Conservation (phyloP, 1,284 basidiomycete genomes). For the Kwoniella shivajii region DNA sequence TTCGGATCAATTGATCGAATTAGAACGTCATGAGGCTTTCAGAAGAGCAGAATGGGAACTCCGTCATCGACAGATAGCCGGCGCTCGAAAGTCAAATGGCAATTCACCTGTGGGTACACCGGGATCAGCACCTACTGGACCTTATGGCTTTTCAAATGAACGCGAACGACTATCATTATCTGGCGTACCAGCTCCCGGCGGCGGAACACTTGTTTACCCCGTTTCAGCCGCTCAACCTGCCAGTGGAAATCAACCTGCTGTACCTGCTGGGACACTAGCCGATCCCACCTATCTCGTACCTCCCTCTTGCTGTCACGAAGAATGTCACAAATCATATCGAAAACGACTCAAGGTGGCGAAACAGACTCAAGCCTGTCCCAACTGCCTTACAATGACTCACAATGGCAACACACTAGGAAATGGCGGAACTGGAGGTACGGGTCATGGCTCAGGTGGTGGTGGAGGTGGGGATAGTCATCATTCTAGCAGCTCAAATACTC, state of each 20-base stretch:
- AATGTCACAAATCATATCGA: slow-evolving; percentile 58
- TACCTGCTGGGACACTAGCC: slow-evolving; percentile 53
- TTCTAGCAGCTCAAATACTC: slow-evolving; percentile 46
- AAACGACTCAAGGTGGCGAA: slow-evolving; percentile 56
- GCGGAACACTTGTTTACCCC: slow-evolving; percentile 52
- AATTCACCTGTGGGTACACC: slow-evolving; percentile 67
- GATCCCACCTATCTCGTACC: slow-evolving; percentile 56
- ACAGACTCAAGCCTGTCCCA: slow-evolving; percentile 53
- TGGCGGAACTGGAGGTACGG: slow-evolving; percentile 28
- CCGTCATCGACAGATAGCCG: slow-evolving; percentile 61
- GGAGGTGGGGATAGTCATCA: slow-evolving; percentile 39
- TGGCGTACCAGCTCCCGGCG: slow-evolving; percentile 39
- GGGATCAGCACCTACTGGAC: slow-evolving; percentile 10
- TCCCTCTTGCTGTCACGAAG: slow-evolving; percentile 57
- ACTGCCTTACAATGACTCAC: slow-evolving; percentile 45
- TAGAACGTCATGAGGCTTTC: slow-evolving; percentile 80
- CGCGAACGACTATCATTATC: slow-evolving; percentile 40
- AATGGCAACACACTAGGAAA: slow-evolving; percentile 13
- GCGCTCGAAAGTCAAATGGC: slow-evolving; percentile 60
- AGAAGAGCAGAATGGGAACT: slow-evolving; percentile 83
- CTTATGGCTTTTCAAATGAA: slow-evolving; percentile 47
- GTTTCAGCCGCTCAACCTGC: slow-evolving; percentile 53
- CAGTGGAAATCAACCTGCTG: slow-evolving; percentile 48
- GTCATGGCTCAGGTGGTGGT: slow-evolving; percentile 28
- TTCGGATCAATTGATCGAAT: slow-evolving; percentile 78